A percentile compares a stretch with the other conserved stretches of the same genome.
Conservation (phyloP, 1,284 basidiomycete species). For the Pseudozyma flocculosa region DNA sequence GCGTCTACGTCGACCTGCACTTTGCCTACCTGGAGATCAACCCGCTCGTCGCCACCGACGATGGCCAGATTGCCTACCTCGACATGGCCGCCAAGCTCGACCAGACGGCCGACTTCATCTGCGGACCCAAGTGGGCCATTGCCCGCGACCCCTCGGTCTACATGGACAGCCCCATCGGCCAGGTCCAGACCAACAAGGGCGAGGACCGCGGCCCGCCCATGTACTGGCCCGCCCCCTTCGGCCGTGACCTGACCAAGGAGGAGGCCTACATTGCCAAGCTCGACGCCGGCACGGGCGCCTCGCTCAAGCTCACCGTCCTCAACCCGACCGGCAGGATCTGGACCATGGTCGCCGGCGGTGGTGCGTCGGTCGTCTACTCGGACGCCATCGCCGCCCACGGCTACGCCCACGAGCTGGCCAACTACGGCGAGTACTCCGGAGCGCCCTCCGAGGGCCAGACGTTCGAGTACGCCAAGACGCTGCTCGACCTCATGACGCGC, state of each 20-base stretch:
- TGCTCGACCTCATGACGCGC: slow-evolving; percentile 94
- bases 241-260: slow-evolving; percentile 95
- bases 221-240: slow-evolving; percentile 96
- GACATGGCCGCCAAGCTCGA: slow-evolving; percentile 99
- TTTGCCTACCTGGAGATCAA: slow-evolving; percentile 99
- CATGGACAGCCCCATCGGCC: slow-evolving; percentile 18
- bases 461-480: slow-evolving; percentile 99
- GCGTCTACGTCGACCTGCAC: slow-evolving; percentile 82
- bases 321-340: slow-evolving; percentile 93
- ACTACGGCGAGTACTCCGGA: slow-evolving; percentile 99
- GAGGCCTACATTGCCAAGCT: slow-evolving; percentile 99
- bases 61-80: slow-evolving; percentile 84
- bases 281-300: slow-evolving; percentile 94
- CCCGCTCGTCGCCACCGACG: slow-evolving; percentile 92
- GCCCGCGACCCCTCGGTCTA: slow-evolving; percentile 84
- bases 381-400: slow-evolving; percentile 97
- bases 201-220: slow-evolving; percentile 78
- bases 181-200: slow-evolving; percentile 58
- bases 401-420: slow-evolving; percentile 94
- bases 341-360: slow-evolving; percentile 97
- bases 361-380: slow-evolving; percentile 74
- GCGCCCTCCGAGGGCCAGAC: slow-evolving; percentile 98
- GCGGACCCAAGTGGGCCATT: slow-evolving; percentile 97
- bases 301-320: slow-evolving; percentile 94
- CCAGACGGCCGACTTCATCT: slow-evolving; percentile 92